phyloP scores from a whole-genome alignment of 495 filamentous ascomycete genomes.

The Daldinia decipiens region DNA sequence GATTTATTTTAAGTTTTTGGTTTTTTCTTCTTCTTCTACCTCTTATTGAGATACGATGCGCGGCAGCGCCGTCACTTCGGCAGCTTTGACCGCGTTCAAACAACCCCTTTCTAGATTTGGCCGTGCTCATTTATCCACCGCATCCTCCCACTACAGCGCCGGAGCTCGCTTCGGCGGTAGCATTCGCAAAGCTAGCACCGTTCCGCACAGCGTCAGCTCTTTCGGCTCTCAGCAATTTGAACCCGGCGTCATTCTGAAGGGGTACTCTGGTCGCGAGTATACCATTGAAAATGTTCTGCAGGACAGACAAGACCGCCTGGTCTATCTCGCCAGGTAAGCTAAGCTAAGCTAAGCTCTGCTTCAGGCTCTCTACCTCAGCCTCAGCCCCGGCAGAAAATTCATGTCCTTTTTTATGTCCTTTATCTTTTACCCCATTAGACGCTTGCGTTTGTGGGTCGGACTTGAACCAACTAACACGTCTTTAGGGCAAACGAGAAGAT shows the following conservation, averaged over 20 bases:
- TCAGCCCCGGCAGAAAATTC: background rate
- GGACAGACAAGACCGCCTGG: constrained; percentile 50
- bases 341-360: constrained; percentile 13
- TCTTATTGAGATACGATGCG: constrained; percentile 41
- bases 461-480: constrained; percentile 17
- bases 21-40: background rate
- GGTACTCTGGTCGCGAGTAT: constrained; percentile 51
- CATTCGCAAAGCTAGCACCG: constrained; percentile 44
- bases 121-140: constrained; percentile 40
- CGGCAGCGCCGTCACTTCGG: constrained; percentile 42
- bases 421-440: constrained; percentile 7
- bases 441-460: constrained; percentile 30
- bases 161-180: constrained; percentile 35
- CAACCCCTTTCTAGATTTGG: constrained; percentile 39
- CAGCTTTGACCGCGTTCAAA: constrained; percentile 43
- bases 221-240: constrained; percentile 33
- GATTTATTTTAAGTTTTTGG: background rate
- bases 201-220: constrained; percentile 26
- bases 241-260: constrained; percentile 47
- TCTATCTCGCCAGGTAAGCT: constrained; percentile 50
- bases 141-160: constrained; percentile 29
- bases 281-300: constrained; percentile 52
- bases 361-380: background rate
- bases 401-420: too few species aligned
- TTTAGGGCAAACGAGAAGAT: constrained; percentile 51